Evolutionary conservation across 2,329 filamentous ascomycete genomes (phyloP), one percentile per base, ranked within the genome.

Genomic region (Clonostachys chloroleuca): DNA sequence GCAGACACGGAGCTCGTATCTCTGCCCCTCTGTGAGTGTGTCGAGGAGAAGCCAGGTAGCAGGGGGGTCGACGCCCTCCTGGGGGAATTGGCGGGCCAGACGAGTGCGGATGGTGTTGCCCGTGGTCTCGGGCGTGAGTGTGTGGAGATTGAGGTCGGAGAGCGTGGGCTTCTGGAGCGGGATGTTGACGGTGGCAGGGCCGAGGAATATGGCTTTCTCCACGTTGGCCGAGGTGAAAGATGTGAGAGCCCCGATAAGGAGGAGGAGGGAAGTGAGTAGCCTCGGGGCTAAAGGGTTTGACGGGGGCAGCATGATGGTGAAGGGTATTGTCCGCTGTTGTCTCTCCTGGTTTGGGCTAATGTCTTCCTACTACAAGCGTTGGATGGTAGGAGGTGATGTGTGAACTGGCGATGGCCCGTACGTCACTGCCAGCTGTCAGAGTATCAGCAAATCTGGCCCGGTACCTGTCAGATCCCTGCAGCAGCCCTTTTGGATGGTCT

Each of bases 1-100:
- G 70, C 92, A 97, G 50, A 96, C 77, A 47, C 94, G 84, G 43
- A 95, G 79, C 72, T 99, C 94, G 74, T 97, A 96, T 54, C 91
- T 80, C 59, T 86, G 85, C 12, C 82, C 81, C 35, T 81, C 77
- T n/a, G 68, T 74, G 47, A 99, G 74, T 34, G 76, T 70, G 48
- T 87, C 79, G 6, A 99, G 78, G 8, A 92, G 69, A 55, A 91
- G 80, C 94, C 94, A 97, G 30, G 87, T 85, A 45, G 84, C 74
- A 12, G 73, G 68, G 8, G 88, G 89, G 12, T 72, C 63, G 10
- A 75, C 75, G 33, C 67, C 61, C 16, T 53, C 49, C 13, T 52
- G 47, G 12, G 89, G 83, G 60, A 95, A 95, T 13, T 74, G 72
- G 35, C 89, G 83, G 40, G 78, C 70, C 16, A 96, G 64, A 45